A percentile compares a stretch with the other conserved stretches of the same genome.
Evolutionary conservation across 2,329 filamentous ascomycete species (phyloP).

Genomic region (Trichoderma koningiopsis): DNA sequence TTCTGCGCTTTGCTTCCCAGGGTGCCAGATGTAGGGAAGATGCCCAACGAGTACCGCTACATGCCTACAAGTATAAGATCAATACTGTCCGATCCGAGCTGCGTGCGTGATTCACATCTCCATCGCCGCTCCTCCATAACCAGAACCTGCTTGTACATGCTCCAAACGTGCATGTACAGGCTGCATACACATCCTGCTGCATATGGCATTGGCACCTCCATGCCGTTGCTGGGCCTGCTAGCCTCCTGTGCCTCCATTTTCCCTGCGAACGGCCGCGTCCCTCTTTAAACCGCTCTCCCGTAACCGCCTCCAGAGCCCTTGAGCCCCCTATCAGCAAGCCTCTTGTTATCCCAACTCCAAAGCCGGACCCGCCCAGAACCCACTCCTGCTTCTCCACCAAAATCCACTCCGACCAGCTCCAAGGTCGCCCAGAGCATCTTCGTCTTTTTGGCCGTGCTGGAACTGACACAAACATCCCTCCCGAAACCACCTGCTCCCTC

Average conservation of each 20-base stretch:
- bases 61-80: neutral
- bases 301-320: constrained; percentile 16
- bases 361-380: constrained; percentile 24
- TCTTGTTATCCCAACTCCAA: constrained; percentile 19
- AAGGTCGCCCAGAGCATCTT: constrained; percentile 24
- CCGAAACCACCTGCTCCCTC: constrained; percentile 9
- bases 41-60: neutral
- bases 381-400: constrained; percentile 24
- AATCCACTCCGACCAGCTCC: constrained; percentile 23
- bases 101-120: neutral
- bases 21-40: neutral
- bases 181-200: neutral
- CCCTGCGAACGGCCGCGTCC: constrained; percentile 3
- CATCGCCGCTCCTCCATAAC: neutral
- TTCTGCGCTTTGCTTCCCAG: neutral
- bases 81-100: neutral
- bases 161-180: neutral
- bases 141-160: neutral
- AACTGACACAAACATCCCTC: constrained; percentile 26
- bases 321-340: constrained; percentile 13
- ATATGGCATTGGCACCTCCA: neutral
- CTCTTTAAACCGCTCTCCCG: constrained; percentile 6
- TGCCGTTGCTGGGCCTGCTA: neutral
- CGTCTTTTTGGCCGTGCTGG: constrained; percentile 22
- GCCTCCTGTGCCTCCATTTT: neutral